Percentiles rank a stretch among this genome's conserved stretches.
phyloP scores from a whole-genome alignment of 2,329 filamentous ascomycete genomes.

The Colletotrichum lupini region DNA sequence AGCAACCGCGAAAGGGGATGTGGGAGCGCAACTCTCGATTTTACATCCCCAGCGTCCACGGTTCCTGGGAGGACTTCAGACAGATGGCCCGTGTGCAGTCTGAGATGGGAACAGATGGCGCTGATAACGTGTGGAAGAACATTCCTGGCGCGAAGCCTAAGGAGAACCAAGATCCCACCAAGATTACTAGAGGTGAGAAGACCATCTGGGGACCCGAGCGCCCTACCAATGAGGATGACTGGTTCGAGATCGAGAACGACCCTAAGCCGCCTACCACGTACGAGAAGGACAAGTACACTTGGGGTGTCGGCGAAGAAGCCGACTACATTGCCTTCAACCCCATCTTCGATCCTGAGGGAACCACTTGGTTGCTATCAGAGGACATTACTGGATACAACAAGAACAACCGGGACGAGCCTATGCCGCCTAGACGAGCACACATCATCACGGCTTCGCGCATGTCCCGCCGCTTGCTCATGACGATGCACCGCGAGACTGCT shows the following conservation, averaged over 20 bases:
- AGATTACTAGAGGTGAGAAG: constrained; percentile 59
- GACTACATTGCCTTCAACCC: constrained; percentile 94
- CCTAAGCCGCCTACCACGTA: constrained; percentile 76
- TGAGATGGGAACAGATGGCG: constrained; percentile 73
- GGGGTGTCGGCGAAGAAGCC: constrained; percentile 91
- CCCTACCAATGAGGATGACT: constrained; percentile 74
- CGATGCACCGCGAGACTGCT: constrained; percentile 92
- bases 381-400: constrained; percentile 88
- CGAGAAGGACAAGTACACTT: constrained; percentile 83
- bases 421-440: constrained; percentile 78
- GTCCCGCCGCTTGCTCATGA: constrained; percentile 80
- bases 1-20: constrained; percentile 81
- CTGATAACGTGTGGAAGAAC: constrained; percentile 75
- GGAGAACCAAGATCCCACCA: constrained; percentile 33
- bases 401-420: constrained; percentile 64
- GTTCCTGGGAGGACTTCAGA: constrained; percentile 82
- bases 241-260: constrained; percentile 79
- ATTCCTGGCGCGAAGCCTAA: constrained; percentile 55
- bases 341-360: constrained; percentile 89
- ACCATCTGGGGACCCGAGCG: constrained; percentile 88
- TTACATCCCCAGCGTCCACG: constrained; percentile 81
- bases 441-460: constrained; percentile 92
- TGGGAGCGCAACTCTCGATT: constrained; percentile 86
- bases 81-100: constrained; percentile 81
- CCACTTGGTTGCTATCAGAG: constrained; percentile 83